Percentiles rank a stretch among this genome's conserved stretches.
Conservation (phyloP, 805 yeast species). For the Sugiyamaella americana region DNA sequence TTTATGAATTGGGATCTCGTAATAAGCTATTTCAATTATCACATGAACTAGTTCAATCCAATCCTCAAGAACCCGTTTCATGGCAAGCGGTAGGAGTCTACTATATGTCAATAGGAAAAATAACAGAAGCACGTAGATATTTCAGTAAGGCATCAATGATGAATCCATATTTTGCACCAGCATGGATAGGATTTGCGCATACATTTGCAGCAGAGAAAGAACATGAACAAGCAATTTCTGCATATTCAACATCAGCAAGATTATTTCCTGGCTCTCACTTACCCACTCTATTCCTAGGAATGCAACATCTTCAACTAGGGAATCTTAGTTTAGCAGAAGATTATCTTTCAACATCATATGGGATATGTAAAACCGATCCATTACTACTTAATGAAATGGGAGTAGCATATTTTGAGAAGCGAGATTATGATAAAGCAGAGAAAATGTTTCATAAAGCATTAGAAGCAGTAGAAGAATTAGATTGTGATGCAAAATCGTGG, state of each 20-base stretch:
- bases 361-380: slow-evolving; percentile 81
- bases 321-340: slow-evolving; percentile 80
- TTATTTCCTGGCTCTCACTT: slow-evolving; percentile 71
- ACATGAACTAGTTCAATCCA: slow-evolving; percentile 77
- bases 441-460: slow-evolving; percentile 63
- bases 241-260: slow-evolving; percentile 92
- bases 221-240: slow-evolving; percentile 96
- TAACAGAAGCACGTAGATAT: slow-evolving; percentile 76
- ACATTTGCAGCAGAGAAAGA: slow-evolving; percentile 98
- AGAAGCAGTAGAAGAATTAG: slow-evolving; percentile 57
- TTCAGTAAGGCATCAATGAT: slow-evolving; percentile 85
- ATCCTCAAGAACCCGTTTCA: slow-evolving; percentile 74
- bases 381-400: slow-evolving; percentile 86
- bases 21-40: slow-evolving; percentile 75
- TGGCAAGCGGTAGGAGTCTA: slow-evolving; percentile 93
- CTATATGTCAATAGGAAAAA: slow-evolving; percentile 66
- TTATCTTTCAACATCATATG: slow-evolving; percentile 67
- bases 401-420: slow-evolving; percentile 77
- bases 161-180: slow-evolving; percentile 85
- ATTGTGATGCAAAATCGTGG: slow-evolving; percentile 79
- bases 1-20: slow-evolving; percentile 77
- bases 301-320: slow-evolving; percentile 90
- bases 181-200: slow-evolving; percentile 98
- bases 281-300: slow-evolving; percentile 85
- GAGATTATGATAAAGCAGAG: slow-evolving; percentile 64